phyloP scores from a whole-genome alignment of 805 yeast species.

The Ascoidea asiatica region DNA sequence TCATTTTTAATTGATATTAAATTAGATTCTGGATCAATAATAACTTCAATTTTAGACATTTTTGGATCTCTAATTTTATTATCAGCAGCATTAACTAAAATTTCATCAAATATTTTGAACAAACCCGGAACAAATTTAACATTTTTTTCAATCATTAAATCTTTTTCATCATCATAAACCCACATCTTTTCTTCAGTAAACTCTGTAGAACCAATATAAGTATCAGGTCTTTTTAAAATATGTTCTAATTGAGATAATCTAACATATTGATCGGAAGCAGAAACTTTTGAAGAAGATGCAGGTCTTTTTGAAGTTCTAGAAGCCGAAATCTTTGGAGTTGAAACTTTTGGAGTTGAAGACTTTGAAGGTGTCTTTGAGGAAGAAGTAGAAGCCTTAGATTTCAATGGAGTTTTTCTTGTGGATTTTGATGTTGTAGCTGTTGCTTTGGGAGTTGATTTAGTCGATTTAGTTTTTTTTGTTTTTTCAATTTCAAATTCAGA shows the following conservation, averaged over 20 bases:
- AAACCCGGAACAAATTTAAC: constrained; percentile 91
- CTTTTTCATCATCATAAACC: constrained; percentile 60
- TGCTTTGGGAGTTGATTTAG: too few species aligned
- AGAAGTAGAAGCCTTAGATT: too few species aligned
- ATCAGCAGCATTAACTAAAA: constrained; percentile 96
- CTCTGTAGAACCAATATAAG: constrained; percentile 93
- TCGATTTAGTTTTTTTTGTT: too few species aligned
- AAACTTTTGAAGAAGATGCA: too few species aligned
- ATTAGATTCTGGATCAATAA: constrained; percentile 62
- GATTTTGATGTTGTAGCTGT: too few species aligned
- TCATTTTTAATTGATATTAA: constrained; percentile 76
- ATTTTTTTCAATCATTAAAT: constrained; percentile 39
- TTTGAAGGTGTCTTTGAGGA: too few species aligned
- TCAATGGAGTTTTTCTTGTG: too few species aligned
- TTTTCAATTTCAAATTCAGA: too few species aligned
- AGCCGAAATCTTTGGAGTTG: too few species aligned
- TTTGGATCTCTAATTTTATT: constrained; percentile 89
- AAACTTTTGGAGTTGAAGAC: too few species aligned
- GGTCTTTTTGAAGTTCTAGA: too few species aligned
- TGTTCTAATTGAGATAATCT: constrained; percentile 92
- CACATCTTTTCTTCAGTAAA: constrained; percentile 68
- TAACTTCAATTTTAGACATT: constrained; percentile 81
- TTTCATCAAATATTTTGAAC: constrained; percentile 94
- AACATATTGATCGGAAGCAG: constrained; percentile 75
- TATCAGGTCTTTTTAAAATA: constrained; percentile 93